Conservation (phyloP, 2,329 filamentous ascomycete species). For the Microdochium nivale region DNA sequence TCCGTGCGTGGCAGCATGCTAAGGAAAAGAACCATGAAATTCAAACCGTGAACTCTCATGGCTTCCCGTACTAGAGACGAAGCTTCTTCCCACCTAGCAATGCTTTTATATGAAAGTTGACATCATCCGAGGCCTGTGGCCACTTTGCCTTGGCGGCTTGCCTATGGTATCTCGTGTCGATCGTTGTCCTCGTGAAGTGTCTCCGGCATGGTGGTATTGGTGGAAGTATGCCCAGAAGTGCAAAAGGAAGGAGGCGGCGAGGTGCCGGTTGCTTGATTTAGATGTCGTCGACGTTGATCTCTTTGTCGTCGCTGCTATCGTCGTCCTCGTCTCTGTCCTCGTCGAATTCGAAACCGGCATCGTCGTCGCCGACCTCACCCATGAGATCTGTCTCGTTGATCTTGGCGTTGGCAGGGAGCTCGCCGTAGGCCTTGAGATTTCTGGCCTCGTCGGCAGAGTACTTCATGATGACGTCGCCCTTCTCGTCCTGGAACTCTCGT, state of each 20-base stretch:
- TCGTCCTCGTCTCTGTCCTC: conserved; percentile 69
- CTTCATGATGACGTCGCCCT: conserved; percentile 90
- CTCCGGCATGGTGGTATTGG: not conserved
- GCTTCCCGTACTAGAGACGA: not conserved
- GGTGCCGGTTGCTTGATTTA: conserved; percentile 38
- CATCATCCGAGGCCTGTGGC: not conserved
- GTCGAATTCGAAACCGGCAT: conserved; percentile 98
- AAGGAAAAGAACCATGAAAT: not conserved
- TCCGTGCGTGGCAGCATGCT: not conserved
- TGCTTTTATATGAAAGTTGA: not conserved
- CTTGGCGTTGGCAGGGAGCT: conserved; percentile 94
- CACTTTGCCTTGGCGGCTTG: not conserved
- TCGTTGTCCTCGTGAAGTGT: not conserved
- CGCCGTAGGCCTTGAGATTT: conserved; percentile 91
- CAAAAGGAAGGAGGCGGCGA: not conserved
- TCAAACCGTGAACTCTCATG: not conserved
- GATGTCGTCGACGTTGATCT: conserved; percentile 94
- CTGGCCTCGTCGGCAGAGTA: conserved; percentile 94
- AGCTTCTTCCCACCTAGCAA: not conserved
- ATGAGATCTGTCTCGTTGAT: conserved; percentile 99
- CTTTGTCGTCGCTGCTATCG: conserved; percentile 48
- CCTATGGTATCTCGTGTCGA: not conserved
- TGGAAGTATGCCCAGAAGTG: not conserved
- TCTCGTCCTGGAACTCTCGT: conserved; percentile 89
- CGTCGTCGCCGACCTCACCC: conserved; percentile 84